Conservation (phyloP, 2,329 filamentous ascomycete genomes). For the Penicillium sp. region DNA sequence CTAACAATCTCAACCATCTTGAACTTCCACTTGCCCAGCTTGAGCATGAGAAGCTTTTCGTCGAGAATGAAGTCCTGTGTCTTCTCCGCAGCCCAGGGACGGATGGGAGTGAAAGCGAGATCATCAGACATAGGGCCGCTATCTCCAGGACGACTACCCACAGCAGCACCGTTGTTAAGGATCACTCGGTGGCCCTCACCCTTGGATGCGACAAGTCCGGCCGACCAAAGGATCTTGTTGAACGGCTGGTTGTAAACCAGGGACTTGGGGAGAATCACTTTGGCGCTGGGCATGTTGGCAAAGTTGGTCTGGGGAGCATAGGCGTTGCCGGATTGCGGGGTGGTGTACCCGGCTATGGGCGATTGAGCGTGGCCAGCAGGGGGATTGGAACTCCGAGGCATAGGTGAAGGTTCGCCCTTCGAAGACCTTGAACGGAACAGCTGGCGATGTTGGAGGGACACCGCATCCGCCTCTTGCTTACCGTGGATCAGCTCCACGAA, state of each 20-base stretch:
- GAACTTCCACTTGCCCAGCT: slow-evolving; percentile 61
- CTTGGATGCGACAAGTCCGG: slow-evolving; percentile 52
- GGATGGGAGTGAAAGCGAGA: slow-evolving; percentile 53
- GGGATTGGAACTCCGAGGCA: slow-evolving; percentile 21
- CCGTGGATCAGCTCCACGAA: slow-evolving; percentile 81
- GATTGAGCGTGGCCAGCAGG: slow-evolving; percentile 21
- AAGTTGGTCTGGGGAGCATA: slow-evolving; percentile 42
- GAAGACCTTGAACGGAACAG: slow-evolving; percentile 42
- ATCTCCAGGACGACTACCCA: slow-evolving; percentile 44
- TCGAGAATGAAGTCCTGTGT: slow-evolving; percentile 53
- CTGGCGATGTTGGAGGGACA: slow-evolving; percentile 57
- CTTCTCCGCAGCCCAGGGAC: slow-evolving; percentile 42
- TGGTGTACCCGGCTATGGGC: slow-evolving; percentile 26
- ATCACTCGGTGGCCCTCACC: slow-evolving; percentile 54
- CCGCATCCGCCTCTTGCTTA: slow-evolving; percentile 59
- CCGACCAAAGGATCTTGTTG: slow-evolving; percentile 51
- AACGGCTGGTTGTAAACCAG: slow-evolving; percentile 51
- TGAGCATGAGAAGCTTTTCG: slow-evolving; percentile 53
- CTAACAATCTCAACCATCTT: slow-evolving; percentile 56
- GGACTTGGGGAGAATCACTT: slow-evolving; percentile 50
- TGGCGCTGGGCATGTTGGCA: slow-evolving; percentile 36
- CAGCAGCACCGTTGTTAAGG: slow-evolving; percentile 51
- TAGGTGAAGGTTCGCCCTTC: slow-evolving; percentile 35
- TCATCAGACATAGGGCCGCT: slow-evolving; percentile 43
- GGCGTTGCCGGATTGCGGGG: slow-evolving; percentile 37